Conservation (phyloP, 73 alveolate genomes). For the Tetrahymena borealis region DNA sequence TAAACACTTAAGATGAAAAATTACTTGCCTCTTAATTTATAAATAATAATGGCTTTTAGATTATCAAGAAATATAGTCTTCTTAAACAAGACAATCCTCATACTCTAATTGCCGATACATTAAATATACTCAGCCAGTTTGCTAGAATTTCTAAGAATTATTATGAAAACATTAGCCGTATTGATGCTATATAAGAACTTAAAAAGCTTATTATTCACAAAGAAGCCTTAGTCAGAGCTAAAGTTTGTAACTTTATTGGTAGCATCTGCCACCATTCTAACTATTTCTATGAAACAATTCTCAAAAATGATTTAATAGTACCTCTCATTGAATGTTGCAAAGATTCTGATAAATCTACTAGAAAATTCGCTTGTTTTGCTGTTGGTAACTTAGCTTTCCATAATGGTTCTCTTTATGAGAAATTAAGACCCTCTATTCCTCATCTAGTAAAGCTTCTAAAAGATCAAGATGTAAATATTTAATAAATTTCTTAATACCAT, state of each 20-base stretch:
- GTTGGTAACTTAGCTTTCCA: conserved; percentile 98
- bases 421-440: conserved; percentile 92
- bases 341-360: conserved; percentile 91
- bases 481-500: not conserved
- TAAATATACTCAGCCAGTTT: conserved; percentile 74
- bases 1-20: conserved; percentile 68
- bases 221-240: conserved; percentile 88
- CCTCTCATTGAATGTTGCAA: conserved; percentile 93
- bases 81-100: conserved; percentile 47
- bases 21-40: conserved; percentile 74
- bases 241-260: conserved; percentile 96
- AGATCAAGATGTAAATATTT: conserved; percentile 69
- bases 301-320: conserved; percentile 80
- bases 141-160: conserved; percentile 87
- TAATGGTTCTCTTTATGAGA: conserved; percentile 88
- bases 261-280: conserved; percentile 95
- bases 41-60: conserved; percentile 66
- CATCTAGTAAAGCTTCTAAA: conserved; percentile 83
- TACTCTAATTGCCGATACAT: conserved; percentile 74
- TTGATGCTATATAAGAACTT: conserved; percentile 73
- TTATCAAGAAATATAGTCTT: conserved; percentile 52
- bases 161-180: conserved; percentile 80
- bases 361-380: conserved; percentile 99
- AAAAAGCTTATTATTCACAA: conserved; percentile 68
- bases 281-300: conserved; percentile 87